phyloP scores from a whole-genome alignment of 768 basidiomycete genomes.

The Psilocybe tampanensis region DNA sequence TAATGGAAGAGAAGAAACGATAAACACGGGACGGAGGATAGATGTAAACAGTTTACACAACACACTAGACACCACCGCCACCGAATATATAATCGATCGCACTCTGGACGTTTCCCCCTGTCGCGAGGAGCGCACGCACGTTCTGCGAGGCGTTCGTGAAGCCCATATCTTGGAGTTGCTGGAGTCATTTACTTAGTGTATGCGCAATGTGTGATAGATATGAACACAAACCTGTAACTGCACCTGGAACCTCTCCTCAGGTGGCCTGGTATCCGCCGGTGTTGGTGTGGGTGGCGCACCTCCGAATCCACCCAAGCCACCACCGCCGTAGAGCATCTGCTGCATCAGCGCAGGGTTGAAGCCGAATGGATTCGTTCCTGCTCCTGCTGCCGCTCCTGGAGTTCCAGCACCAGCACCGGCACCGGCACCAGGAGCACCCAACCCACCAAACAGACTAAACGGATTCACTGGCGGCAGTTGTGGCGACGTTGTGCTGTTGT shows the following conservation, averaged over 20 bases:
- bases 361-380: slow-evolving; percentile 33
- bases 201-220: too few relatives aligned
- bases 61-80: slow-evolving; percentile 81
- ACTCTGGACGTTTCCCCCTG: slow-evolving; percentile 89
- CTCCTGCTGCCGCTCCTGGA: slow-evolving; percentile 14
- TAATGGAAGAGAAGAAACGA: too few relatives aligned
- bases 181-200: too few relatives aligned
- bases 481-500: slow-evolving; percentile 6
- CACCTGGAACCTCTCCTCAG: slow-evolving; percentile 92
- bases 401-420: slow-evolving; percentile 21
- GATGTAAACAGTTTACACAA: too few relatives aligned
- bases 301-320: slow-evolving; percentile 22
- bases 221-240: slow-evolving; percentile 71
- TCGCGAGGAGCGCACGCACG: slow-evolving; percentile 85
- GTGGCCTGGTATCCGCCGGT: slow-evolving; percentile 65
- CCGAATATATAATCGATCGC: slow-evolving; percentile 92
- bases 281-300: slow-evolving; percentile 32
- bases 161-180: slow-evolving; percentile 97
- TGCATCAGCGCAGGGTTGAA: slow-evolving; percentile 48
- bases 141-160: slow-evolving; percentile 90
- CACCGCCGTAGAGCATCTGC: slow-evolving; percentile 38
- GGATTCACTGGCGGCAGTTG: slow-evolving; percentile 22
- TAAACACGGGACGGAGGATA: too few relatives aligned
- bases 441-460: slow-evolving; percentile 22
- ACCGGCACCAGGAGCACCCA: slow-evolving; percentile 16